Base-by-base conservation (phyloP, 2,329 filamentous ascomycete genomes). In the Neonectria neomacrospora region DNA sequence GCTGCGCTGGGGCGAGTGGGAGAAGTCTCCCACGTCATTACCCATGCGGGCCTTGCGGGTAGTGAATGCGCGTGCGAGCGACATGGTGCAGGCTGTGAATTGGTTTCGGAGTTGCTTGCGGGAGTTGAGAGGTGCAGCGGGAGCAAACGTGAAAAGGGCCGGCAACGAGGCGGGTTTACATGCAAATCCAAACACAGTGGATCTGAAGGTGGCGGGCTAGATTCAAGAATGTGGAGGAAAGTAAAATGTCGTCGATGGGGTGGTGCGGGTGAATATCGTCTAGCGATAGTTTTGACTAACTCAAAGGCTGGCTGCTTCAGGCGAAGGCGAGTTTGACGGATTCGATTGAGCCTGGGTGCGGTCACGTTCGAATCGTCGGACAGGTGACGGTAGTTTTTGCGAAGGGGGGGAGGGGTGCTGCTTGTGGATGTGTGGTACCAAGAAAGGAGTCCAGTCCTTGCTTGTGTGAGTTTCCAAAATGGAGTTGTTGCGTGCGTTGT, bases 31-130 rank as follows among this genome's bases (percentile, higher is more conserved):
- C 45, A 82, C 72, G 65, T 84, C 79, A 65, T 82, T 75, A 64
- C 80, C 79, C 60, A 75, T 64, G 81, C 88, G 91, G 70, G 81
- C 82, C 78, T 89, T 88, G 78, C 88, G 87, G 70, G 89, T 91
- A 39, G 88, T 90, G 77, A 94, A 91, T 63, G 90, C 91, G 75
- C 91, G 86, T 55, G 89, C 85, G 71, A 94, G 81, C 70, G 83
- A 84, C 75, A 83, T 85, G 65, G 53, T 74, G 71, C 59, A 23
- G 42, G 55, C 62, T 66, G 68, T 67, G 54, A 37, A 32, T 32
- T 23, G 22, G 37, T 37, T n/a, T 12, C 3, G 28, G 47, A 11
- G 20, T 10, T 52, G 58, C 30, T 45, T n/a, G 53, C 50, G 45
- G 58, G 48, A 54, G 62, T 55, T 48, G 47, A 45, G 51, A 39